Percentiles rank a stretch among this genome's conserved stretches.
Conservation (phyloP, 1,284 basidiomycete species). For the Boletellus dicymbophilus region DNA sequence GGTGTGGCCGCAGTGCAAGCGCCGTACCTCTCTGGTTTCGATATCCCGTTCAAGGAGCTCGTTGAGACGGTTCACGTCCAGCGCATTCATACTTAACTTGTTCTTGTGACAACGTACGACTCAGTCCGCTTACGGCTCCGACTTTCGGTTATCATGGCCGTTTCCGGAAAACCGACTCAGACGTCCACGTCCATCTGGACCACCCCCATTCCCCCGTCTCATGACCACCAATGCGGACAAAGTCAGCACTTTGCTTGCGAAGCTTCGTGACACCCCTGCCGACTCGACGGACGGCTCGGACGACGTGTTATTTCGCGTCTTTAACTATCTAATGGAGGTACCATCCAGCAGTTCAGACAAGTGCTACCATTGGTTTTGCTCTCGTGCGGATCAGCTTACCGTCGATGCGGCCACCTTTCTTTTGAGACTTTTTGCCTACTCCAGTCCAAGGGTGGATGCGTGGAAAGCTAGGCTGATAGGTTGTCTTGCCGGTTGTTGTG, state of each 20-base stretch:
- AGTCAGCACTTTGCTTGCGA: conserved; percentile 46
- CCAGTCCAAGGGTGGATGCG: conserved; percentile 52
- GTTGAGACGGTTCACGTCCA: conserved; percentile 55
- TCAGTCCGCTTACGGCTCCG: neutral
- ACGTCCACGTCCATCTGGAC: neutral
- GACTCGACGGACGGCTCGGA: conserved; percentile 50
- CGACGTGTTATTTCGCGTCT: conserved; percentile 52
- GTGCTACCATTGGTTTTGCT: conserved; percentile 73
- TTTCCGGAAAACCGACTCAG: neutral
- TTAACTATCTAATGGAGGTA: conserved; percentile 54
- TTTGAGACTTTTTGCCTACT: conserved; percentile 79
- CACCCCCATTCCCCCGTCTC: conserved; percentile 10
- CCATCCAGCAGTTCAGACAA: conserved; percentile 39
- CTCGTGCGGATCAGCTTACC: conserved; percentile 50
- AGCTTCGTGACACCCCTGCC: conserved; percentile 58
- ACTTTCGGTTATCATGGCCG: neutral
- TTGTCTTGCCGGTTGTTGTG: conserved; percentile 62
- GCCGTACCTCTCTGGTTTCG: conserved; percentile 51
- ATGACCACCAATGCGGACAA: conserved; percentile 35
- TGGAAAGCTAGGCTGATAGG: conserved; percentile 63
- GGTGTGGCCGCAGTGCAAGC: conserved; percentile 9
- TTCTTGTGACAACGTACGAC: conserved; percentile 4
- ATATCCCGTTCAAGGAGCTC: conserved; percentile 53
- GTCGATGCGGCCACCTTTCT: conserved; percentile 75
- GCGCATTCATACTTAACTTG: conserved; percentile 49